A percentile compares a stretch with the other conserved stretches of the same genome.
phyloP scores from a whole-genome alignment of 2,329 filamentous ascomycete species.

The Beauveria sp. region DNA sequence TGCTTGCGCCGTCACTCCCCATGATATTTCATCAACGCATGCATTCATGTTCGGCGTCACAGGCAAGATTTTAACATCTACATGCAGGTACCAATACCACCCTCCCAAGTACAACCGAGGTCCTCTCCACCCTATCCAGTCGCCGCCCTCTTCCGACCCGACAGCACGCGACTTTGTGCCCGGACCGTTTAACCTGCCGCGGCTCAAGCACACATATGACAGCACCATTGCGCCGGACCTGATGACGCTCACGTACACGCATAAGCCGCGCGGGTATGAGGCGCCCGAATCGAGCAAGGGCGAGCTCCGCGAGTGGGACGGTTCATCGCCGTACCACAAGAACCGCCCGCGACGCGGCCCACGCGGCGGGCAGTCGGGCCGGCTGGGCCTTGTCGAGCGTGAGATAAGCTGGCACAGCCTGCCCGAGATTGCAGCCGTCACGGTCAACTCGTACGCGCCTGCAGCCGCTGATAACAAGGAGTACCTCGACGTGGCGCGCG shows the following conservation, averaged over 20 bases:
- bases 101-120: slow-evolving; percentile 93
- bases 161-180: slow-evolving; percentile 81
- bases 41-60: background rate
- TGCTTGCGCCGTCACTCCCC: background rate
- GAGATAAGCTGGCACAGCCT: slow-evolving; percentile 77
- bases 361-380: slow-evolving; percentile 59
- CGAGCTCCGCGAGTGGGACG: slow-evolving; percentile 78
- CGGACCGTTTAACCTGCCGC: slow-evolving; percentile 81
- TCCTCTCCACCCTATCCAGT: slow-evolving; percentile 85
- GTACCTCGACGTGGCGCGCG: slow-evolving; percentile 72
- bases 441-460: slow-evolving; percentile 69
- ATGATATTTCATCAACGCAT: background rate
- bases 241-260: slow-evolving; percentile 80
- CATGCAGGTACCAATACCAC: slow-evolving; percentile 79
- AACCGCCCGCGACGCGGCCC: slow-evolving; percentile 81
- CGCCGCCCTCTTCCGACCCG: slow-evolving; percentile 78
- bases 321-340: slow-evolving; percentile 87
- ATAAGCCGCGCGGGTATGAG: slow-evolving; percentile 70
- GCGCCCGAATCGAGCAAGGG: slow-evolving; percentile 41
- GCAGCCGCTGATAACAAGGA: slow-evolving; percentile 62
- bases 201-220: slow-evolving; percentile 84
- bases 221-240: slow-evolving; percentile 80
- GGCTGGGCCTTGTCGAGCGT: slow-evolving; percentile 63
- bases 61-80: background rate
- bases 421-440: slow-evolving; percentile 72